Evolutionary conservation across 441 rosid species (phyloP).

Genomic region (Pelargonium exstipulatum): DNA sequence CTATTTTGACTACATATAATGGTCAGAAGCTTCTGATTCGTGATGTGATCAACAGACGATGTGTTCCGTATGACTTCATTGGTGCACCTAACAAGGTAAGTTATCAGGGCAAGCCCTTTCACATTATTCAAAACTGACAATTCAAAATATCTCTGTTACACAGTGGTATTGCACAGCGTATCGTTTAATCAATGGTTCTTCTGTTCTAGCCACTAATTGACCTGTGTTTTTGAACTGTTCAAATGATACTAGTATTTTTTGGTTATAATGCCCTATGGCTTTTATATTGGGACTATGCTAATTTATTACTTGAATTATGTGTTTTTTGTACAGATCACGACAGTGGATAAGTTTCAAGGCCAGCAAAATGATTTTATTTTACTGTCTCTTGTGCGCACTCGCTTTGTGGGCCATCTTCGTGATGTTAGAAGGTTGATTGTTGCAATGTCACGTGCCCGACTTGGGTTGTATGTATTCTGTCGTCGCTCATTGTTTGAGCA

Average conservation of each 20-base stretch:
- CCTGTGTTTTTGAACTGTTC: slow-evolving; percentile 3
- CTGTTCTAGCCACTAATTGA: neutral
- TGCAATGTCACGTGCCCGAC: slow-evolving; percentile 99
- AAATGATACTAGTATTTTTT: neutral
- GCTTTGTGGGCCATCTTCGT: slow-evolving; percentile 97
- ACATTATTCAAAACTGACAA: neutral
- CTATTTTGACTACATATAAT: slow-evolving; percentile 95
- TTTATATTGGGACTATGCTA: neutral
- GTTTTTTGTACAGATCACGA: slow-evolving; percentile 57
- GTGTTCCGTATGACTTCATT: slow-evolving; percentile 77
- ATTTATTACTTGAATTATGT: slow-evolving; percentile 2
- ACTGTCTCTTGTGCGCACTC: slow-evolving; percentile 91
- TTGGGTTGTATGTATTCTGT: slow-evolving; percentile 87
- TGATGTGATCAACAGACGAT: slow-evolving; percentile 90
- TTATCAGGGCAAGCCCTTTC: neutral
- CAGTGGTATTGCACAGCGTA: neutral
- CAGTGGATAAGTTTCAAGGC: slow-evolving; percentile 99
- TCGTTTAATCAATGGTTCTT: neutral
- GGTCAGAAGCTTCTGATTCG: slow-evolving; percentile 99
- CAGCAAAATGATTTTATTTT: slow-evolving; percentile 93
- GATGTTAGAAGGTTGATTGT: slow-evolving; percentile 95
- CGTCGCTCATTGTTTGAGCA: slow-evolving; percentile 91
- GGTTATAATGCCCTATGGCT: neutral
- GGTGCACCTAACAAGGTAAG: slow-evolving; percentile 95
- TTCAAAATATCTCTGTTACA: neutral